phyloP scores from a whole-genome alignment of 441 rosid species.

The Lepidium campestre region DNA sequence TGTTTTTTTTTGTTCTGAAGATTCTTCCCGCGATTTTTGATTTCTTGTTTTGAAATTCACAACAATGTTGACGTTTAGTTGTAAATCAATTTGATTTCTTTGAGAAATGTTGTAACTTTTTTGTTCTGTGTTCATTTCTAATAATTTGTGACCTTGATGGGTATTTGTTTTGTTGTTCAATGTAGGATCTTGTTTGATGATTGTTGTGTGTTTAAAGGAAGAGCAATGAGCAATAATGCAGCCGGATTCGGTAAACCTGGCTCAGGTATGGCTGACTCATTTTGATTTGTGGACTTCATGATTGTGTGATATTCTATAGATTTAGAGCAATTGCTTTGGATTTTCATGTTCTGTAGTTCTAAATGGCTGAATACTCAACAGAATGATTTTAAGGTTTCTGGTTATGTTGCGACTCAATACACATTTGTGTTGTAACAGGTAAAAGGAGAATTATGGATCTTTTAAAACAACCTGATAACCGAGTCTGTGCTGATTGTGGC shows the following conservation, averaged over 20 bases:
- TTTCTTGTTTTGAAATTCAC: neutral
- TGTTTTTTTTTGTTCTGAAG: too few relatives aligned
- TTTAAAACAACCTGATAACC: constrained; percentile 70
- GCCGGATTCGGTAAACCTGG: constrained; percentile 31
- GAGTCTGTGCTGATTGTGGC: constrained; percentile 85
- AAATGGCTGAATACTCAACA: neutral
- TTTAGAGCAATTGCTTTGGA: neutral
- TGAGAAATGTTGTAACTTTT: neutral
- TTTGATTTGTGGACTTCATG: neutral
- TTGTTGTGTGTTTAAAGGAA: constrained; percentile 11
- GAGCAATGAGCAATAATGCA: constrained; percentile 28
- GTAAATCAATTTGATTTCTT: neutral
- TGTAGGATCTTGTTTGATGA: constrained; percentile 25
- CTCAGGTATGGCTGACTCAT: constrained; percentile 20
- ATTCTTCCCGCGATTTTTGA: too few relatives aligned
- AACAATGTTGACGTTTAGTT: neutral
- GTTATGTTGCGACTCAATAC: neutral
- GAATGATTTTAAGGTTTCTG: neutral
- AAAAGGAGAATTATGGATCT: constrained; percentile 70
- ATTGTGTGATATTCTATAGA: neutral
- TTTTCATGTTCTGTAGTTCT: neutral
- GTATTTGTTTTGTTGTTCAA: neutral
- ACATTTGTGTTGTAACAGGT: constrained; percentile 35
- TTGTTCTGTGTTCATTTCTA: neutral
- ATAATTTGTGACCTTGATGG: constrained; percentile 5